Evolutionary conservation across 352 stramenopile species (phyloP), one percentile per base, ranked within the genome.

Genomic region (Pythium guiyangense): DNA sequence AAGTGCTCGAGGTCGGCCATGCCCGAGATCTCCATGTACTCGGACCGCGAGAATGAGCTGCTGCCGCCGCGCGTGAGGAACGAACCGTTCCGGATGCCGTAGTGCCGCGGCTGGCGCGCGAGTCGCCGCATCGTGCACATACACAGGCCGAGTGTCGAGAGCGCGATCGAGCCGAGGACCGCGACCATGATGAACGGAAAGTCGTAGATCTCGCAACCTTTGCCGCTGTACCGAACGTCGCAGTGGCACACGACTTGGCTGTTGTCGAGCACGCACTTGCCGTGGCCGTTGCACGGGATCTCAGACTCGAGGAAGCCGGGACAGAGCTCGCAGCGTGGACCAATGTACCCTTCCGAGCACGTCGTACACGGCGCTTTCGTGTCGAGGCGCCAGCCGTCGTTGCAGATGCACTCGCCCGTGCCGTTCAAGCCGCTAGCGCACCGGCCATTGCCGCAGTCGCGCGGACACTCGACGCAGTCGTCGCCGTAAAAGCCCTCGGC

Each of bases 1-100:
- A 94, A 94, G 52, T 88, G 91, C 66, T 94, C 84, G 40, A 94
- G 66, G 56, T 94, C 84, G 35, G 80, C 75, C 82, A 94, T 86
- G 57, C 88, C 80, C 39, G 82, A 86, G 59, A 94, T 94, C 44
- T 94, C 84, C 14, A 94, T 71, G 57, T 94, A 94, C 62, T 90
- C 84, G 10, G 84, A 90, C 25, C 82, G 73, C 25, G 81, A 86
- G 49, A 92, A 94, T n/a, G 43, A 42, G 18, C 34, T 50, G 50
- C 75, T 92, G 49, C 78, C 81, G 15, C 70, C 61, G 14, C 63
- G 68, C 29, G 70, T 66, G 5, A 70, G 42, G 49, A 78, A 79
- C 44, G 75, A 39, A 2, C 52, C 45, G 25, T 35, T 26, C 3
- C 42, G 40, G 15, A 52, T 43, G 18, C 57, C 47, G 26, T 66